phyloP scores from a whole-genome alignment of 495 filamentous ascomycete species.

The Schizothecium vesticola region DNA sequence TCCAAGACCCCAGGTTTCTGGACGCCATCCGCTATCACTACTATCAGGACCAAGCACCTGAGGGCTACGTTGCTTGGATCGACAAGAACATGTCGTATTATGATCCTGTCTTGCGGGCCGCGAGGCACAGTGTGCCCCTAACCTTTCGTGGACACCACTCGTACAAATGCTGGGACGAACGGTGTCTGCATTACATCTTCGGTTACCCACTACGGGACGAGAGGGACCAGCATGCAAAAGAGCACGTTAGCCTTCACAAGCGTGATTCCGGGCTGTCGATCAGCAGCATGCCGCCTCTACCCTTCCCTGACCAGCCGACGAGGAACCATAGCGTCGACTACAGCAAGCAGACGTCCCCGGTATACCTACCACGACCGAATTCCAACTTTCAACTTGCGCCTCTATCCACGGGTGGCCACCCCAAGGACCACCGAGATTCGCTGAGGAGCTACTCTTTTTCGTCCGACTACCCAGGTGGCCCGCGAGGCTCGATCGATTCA shows the following conservation, averaged over 20 bases:
- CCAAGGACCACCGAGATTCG: slow-evolving; percentile 41
- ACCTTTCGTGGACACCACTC: slow-evolving; percentile 36
- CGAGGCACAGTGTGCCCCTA: slow-evolving; percentile 35
- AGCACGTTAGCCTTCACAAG: slow-evolving; percentile 37
- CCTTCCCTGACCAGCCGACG: slow-evolving; percentile 31
- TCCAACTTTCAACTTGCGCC: slow-evolving; percentile 35
- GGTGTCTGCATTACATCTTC: slow-evolving; percentile 48
- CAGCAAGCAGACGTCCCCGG: slow-evolving; percentile 29
- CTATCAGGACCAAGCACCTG: slow-evolving; percentile 34
- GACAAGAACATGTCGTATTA: slow-evolving; percentile 41
- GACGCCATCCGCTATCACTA: slow-evolving; percentile 35
- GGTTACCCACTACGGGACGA: slow-evolving; percentile 42
- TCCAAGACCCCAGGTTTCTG: slow-evolving; percentile 39
- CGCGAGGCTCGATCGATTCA: slow-evolving; percentile 41
- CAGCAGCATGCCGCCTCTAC: slow-evolving; percentile 31
- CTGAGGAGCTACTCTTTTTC: slow-evolving; percentile 39
- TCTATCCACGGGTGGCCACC: slow-evolving; percentile 30
- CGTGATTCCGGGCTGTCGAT: slow-evolving; percentile 43
- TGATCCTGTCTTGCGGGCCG: slow-evolving; percentile 40
- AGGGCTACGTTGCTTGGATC: slow-evolving; percentile 42
- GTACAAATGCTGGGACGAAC: slow-evolving; percentile 47
- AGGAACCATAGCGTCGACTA: slow-evolving; percentile 30
- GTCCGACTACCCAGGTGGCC: slow-evolving; percentile 34
- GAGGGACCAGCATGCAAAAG: slow-evolving; percentile 42
- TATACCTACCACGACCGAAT: slow-evolving; percentile 38